A percentile compares a stretch with the other conserved stretches of the same genome.
Conservation (phyloP, 768 basidiomycete genomes). For the Russula emetica region DNA sequence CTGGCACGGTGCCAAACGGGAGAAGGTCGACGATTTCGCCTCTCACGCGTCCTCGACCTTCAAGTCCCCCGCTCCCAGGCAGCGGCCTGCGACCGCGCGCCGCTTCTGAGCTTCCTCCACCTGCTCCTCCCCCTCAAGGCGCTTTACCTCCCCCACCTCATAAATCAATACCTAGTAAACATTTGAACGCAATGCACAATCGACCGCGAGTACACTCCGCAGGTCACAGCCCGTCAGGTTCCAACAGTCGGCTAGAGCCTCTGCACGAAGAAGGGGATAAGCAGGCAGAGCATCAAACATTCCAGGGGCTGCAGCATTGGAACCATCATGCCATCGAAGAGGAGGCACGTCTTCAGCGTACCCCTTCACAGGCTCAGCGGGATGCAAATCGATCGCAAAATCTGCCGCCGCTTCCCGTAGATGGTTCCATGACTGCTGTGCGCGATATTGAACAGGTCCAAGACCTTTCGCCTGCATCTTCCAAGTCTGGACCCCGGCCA, state of each 20-base stretch:
- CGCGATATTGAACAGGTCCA: conserved; percentile 15
- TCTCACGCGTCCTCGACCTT: conserved; percentile 28
- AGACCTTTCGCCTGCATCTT: conserved; percentile 31
- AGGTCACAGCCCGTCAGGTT: conserved; percentile 52
- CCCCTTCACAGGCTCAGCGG: conserved; percentile 20
- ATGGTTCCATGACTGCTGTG: conserved; percentile 52
- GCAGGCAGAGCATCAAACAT: conserved; percentile 35
- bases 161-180: conserved; percentile 32
- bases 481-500: conserved; percentile 46
- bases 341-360: conserved; percentile 27
- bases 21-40: conserved; percentile 29
- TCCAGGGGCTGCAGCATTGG: conserved; percentile 31
- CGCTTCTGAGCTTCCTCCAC: conserved; percentile 58
- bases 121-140: conserved; percentile 58
- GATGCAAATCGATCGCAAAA: conserved; percentile 20
- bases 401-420: conserved; percentile 61
- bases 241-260: conserved; percentile 52
- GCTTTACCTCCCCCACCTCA: conserved; percentile 58
- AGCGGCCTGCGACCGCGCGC: conserved; percentile 44
- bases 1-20: not conserved
- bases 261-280: conserved; percentile 56
- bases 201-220: conserved; percentile 48
- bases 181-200: conserved; percentile 36
- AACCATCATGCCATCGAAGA: conserved; percentile 35
- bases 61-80: conserved; percentile 25